Conservation (phyloP, 2,329 filamentous ascomycete genomes). For the Neofusicoccum umdonicola region DNA sequence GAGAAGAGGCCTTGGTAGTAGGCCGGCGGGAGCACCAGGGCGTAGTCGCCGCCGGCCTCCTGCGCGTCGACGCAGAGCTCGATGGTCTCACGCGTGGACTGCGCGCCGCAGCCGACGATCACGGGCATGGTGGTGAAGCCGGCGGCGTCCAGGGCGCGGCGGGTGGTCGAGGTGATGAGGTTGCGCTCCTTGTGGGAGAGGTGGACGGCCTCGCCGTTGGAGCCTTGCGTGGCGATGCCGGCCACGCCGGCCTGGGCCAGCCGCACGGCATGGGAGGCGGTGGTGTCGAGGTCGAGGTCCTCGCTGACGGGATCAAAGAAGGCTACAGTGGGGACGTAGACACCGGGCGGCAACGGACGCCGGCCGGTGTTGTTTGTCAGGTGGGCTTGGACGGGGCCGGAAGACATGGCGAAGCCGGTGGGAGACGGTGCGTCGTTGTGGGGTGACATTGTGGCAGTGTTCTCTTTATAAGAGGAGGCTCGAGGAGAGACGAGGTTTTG, state of each 20-base stretch:
- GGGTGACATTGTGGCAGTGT: constrained; percentile 33
- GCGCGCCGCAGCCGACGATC: constrained; percentile 72
- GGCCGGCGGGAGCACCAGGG: constrained; percentile 70
- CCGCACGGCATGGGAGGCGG: constrained; percentile 55
- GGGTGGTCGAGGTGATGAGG: constrained; percentile 66
- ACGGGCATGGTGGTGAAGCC: constrained; percentile 66
- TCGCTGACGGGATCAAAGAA: constrained; percentile 44
- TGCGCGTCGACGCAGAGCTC: constrained; percentile 67
- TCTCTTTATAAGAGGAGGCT: neutral
- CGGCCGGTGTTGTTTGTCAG: constrained; percentile 20
- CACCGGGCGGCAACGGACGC: constrained; percentile 38
- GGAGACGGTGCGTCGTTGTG: constrained; percentile 40
- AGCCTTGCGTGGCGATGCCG: constrained; percentile 74
- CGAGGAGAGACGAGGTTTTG: neutral
- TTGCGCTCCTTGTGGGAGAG: constrained; percentile 69
- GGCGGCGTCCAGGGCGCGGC: constrained; percentile 64
- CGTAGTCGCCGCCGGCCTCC: constrained; percentile 69
- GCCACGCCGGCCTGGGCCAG: constrained; percentile 71
- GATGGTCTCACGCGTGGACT: constrained; percentile 72
- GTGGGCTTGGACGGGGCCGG: constrained; percentile 24
- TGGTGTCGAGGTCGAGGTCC: constrained; percentile 41
- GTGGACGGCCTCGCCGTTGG: constrained; percentile 80
- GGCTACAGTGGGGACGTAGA: constrained; percentile 46
- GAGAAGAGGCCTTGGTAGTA: constrained; percentile 71
- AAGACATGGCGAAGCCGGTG: constrained; percentile 29